Base-by-base conservation (phyloP, 1,139 yeast genomes). In the Hemisphaericaspora lyxosophila region DNA sequence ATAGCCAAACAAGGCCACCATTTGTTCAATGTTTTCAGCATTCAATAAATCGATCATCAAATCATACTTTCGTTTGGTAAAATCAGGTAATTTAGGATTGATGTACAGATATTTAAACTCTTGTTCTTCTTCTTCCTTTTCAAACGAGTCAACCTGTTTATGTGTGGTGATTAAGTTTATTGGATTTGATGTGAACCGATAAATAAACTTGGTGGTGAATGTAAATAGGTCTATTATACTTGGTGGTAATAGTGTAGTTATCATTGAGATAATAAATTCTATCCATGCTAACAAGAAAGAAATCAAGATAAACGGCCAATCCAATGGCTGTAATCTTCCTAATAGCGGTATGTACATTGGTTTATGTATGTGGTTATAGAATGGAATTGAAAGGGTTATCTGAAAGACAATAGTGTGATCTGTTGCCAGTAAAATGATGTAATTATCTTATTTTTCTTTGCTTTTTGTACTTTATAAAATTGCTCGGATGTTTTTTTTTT, bases 251-350 rank as follows among this genome's bases (percentile, higher is more conserved):
- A 64, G 36, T 18, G 48, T 41, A 4, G 75, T 67, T 31, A 70
- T 60, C 24, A 57, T 31, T 12, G 70, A 55, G 15, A 67, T 50
- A 7, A 64, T 46, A 36, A 59, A 69, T 43, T 71, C 77, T 2
- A 55, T 26, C 75, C 75, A 71, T 7, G 75, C 69, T 29, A 69
- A 51, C 3, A 62, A 29, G 44, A 71, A 58, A 25, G 73, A 67
- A 3, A 64, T 38, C 8, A 59, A 28, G 9, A 70, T 54, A 3
- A 68, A 45, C 1, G 70, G 68, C 66, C 73, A 70, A 44, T 70
- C 75, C 23, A 41, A 49, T 12, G 51, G 40, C 35, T 51, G 57
- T 42, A 63, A 39, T 41, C 75, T 51, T 4, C 75, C 73, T 25
- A 70, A 41, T 5, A 69, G 50, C 4, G 75, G 75, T 8, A 69